Evolutionary conservation across 176 grass and related monocot genomes (phyloP), one percentile per base, ranked within the genome.

Genomic region (Oryza longistaminata): DNA sequence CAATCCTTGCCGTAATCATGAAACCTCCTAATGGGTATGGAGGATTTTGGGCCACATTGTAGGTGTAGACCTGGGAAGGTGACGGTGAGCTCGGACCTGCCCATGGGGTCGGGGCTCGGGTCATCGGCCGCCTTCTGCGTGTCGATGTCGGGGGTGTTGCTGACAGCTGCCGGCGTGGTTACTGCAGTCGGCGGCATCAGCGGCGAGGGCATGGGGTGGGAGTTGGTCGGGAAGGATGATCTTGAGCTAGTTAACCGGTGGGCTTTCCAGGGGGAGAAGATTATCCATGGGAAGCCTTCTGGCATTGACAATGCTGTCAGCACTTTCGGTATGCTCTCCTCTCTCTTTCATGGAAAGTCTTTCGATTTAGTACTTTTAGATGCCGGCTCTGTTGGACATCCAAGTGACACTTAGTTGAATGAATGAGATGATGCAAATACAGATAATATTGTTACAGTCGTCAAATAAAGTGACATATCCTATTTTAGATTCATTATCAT

Each of bases 231-330:
- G 13, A 82, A 88, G 85, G 83, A 33, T 45, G 83, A 92, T 78
- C 89, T 95, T 14, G 90, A 92, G 77, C 90, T 94, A 6, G 83
- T 94, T 65, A 98, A 92, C 66, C 75, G 15, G 29, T 98, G 96
- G 96, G 91, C 93, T 9, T 94, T 94, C 68, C 89, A 98, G 83
- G 96, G 93, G 34, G 93, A 98, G 75, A 95, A 88, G 74, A 98
- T 98, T 53, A 90, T 95, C 62, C 96, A 94, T 33, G 96, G 93
- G 21, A 98, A 92, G 67, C 96, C 96, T 87, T 98, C 96, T 33
- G 96, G 96, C 80, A 92, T 98, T 6, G 93, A 98, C 83, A 95
- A 94, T 58, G 72, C 93, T 4, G 86, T 98, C 48, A 98, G 91
- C 88, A 94, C 91, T 64, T 94, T 86, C 0, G 96, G 95, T 98